phyloP scores from a whole-genome alignment of 2,329 filamentous ascomycete species.

The Colletotrichum coccodes region DNA sequence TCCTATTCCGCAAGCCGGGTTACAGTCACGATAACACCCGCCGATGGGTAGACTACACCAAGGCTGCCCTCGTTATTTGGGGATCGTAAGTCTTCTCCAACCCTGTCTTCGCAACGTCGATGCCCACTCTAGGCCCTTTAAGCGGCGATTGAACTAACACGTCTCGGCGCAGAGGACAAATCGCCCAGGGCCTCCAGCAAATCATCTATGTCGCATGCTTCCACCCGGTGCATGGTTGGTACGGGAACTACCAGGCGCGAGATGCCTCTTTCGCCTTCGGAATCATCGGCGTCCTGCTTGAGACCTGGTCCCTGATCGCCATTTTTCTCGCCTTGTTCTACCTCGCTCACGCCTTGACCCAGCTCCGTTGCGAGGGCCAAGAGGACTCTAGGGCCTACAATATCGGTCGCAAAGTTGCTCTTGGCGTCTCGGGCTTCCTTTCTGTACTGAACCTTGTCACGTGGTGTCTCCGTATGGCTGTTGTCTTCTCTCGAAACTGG shows the following conservation, averaged over 20 bases:
- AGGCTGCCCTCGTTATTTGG: background rate
- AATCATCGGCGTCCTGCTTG: background rate
- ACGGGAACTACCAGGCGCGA: background rate
- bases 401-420: background rate
- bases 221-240: background rate
- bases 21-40: conserved; percentile 7
- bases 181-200: background rate
- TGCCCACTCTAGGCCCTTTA: no score
- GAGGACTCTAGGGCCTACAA: background rate
- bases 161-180: background rate
- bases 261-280: background rate
- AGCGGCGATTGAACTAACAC: background rate
- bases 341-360: conserved; percentile 7
- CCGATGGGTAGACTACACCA: conserved; percentile 12
- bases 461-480: background rate
- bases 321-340: conserved; percentile 12
- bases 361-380: background rate
- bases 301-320: background rate
- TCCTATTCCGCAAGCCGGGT: conserved; percentile 1
- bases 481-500: background rate
- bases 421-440: background rate
- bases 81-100: background rate
- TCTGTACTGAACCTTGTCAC: background rate
- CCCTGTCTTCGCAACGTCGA: no score
- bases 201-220: background rate